Base-by-base conservation (phyloP, 2,329 filamentous ascomycete species). In the Verticillium tricorpus region DNA sequence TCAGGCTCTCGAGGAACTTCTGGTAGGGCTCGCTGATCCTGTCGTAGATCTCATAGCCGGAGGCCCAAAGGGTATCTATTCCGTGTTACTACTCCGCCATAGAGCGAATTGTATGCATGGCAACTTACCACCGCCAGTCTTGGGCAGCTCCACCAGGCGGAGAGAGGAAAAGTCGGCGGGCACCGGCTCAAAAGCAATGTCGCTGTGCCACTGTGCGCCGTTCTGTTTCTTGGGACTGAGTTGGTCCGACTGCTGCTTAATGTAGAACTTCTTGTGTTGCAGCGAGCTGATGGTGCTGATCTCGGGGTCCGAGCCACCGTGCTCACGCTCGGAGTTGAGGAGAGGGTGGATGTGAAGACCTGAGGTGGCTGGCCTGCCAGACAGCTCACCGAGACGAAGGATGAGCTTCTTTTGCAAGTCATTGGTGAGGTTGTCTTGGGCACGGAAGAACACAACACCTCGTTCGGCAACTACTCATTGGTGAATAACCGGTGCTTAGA, bases 391-490 rank as follows among this genome's bases (percentile, higher is more conserved):
- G 2, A 90, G 78, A 0, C 80, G 78, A 12, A 86, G 78, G 35
- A 85, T 82, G 0, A 90, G 74, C 25, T 81, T 72, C 73, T 89
- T 89, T 67, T 87, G 85, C 9, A 86, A 76, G 0, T 84, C 82
- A 66, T 87, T 81, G 66, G 78, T 79, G 6, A 88, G 73, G 64
- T 81, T 77, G 67, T 85, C 76, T 64, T 89, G 87, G 11, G 80
- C 77, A 14, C 86, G 82, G 71, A 89, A 86, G 73, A 89, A 88
- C 45, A 89, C 85, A 1, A 89, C 86, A 1, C 86, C 85, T 12
- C 87, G 79, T 64, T 84, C 80, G 1, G 86, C 87, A 64, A 88
- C 85, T 87, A 54, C 7, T 5, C 5, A 7, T 3, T 22, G 8
- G 8, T 50, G n/a, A 50, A 6, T 22, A 14, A 5, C 1, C 19